Base-by-base conservation (phyloP, 2,329 filamentous ascomycete genomes). In the Cladophialophora carrionii region DNA sequence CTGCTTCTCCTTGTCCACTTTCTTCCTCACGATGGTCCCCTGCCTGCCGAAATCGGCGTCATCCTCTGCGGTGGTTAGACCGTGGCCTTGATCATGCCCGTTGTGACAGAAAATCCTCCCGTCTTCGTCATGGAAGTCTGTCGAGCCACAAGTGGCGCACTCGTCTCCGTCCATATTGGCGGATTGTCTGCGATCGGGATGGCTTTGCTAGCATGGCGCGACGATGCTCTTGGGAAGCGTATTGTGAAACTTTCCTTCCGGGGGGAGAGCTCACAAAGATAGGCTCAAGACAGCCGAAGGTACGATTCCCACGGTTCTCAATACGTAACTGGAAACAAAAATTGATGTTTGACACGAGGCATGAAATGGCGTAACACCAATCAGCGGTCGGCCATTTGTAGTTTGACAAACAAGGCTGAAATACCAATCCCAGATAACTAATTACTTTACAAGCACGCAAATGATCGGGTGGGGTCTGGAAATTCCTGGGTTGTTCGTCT, bases 1-100 rank as follows among this genome's bases (percentile, higher is more conserved):
- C 72, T 85, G 80, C 59, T 81, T 80, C 26, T 78, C 76, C 59
- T 72, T 68, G 72, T 86, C 85, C 68, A 85, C 88, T 75, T 87
- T 85, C 71, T 79, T 78, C 34, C 79, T 79, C 68, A 78, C 80
- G 67, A 83, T 84, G 63, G 85, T 83, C 63, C 90, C 86, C 71
- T 84, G 79, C 48, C 60, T 52, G 57, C 48, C 67, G 58, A 66
- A 71, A 43, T 71, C 71, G 26, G 41, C 61, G 4, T 70, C 68
- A 55, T 72, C 71, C 29, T 68, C 66, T 10, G 22, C 71, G 9
- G 61, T 63, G 31, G 63, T 53, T 3, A 60, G 52, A 1, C 64
- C 67, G 26, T 61, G 62, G 31, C 55, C 68, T 59, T 71, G 70
- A 31, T 72, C 68, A 26, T 70, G 70, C 1, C 71, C 71, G n/a